Evolutionary conservation across 1,139 yeast species (phyloP).

Genomic region (Kodamaea arcana): DNA sequence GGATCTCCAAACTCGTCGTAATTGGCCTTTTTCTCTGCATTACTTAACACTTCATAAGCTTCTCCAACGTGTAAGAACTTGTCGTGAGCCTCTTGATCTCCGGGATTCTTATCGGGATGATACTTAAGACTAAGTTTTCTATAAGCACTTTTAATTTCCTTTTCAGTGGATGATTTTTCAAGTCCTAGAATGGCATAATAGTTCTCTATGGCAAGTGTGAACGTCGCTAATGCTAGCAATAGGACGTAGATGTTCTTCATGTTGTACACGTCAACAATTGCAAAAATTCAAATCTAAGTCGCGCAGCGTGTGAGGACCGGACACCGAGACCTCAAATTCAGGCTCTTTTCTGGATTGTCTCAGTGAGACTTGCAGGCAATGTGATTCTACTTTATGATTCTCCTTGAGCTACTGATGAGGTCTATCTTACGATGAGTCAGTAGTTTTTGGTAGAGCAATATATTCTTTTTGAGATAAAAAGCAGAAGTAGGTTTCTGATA

Average conservation of each 20-base stretch:
- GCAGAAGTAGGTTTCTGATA: no score
- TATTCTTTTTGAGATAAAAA: no score
- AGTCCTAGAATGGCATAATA: slow-evolving; percentile 61
- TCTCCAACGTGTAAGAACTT: slow-evolving; percentile 88
- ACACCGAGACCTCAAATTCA: no score
- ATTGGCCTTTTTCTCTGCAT: slow-evolving; percentile 62
- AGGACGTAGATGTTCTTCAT: slow-evolving; percentile 1
- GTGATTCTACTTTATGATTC: no score
- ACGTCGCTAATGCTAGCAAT: slow-evolving; percentile 9
- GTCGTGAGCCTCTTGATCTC: slow-evolving; percentile 70
- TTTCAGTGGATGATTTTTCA: slow-evolving; percentile 62
- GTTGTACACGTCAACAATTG: slow-evolving; percentile 6
- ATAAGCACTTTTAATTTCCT: slow-evolving; percentile 84
- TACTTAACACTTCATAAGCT: slow-evolving; percentile 85
- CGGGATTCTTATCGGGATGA: slow-evolving; percentile 92
- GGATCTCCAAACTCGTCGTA: slow-evolving; percentile 86
- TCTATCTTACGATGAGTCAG: no score
- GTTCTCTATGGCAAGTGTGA: slow-evolving; percentile 16
- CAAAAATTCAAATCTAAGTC: not conserved
- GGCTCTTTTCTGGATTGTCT: no score
- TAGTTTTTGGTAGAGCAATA: no score
- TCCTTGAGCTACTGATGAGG: no score
- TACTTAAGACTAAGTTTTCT: slow-evolving; percentile 77
- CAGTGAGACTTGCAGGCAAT: no score
- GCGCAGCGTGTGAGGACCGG: no score